These are phyloP conservation scores for Beauveria rudraprayagi DNA, from an alignment of 2,329 filamentous ascomycete species.

Conservation along the genomic window DNA sequence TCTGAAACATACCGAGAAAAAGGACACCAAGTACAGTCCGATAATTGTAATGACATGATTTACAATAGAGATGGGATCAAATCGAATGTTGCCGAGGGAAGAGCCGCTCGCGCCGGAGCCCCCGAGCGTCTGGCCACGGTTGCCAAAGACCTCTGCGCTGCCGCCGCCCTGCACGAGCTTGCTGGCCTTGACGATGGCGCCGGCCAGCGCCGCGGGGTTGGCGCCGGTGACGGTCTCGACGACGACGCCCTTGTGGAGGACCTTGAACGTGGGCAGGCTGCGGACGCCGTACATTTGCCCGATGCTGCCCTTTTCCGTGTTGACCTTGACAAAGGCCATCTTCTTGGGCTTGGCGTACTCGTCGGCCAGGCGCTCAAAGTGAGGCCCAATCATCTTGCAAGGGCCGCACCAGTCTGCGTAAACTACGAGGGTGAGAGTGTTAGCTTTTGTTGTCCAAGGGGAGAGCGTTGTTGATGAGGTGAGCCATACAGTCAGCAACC, in stretches of 20 bases:
- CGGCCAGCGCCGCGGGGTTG: slow-evolving; percentile 65
- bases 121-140: slow-evolving; percentile 51
- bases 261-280: slow-evolving; percentile 90
- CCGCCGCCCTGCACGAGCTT: slow-evolving; percentile 39
- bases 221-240: slow-evolving; percentile 75
- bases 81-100: slow-evolving; percentile 13
- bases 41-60: slow-evolving; percentile 46
- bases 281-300: slow-evolving; percentile 69
- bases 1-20: slow-evolving; percentile 47
- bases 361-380: slow-evolving; percentile 74
- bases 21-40: slow-evolving; percentile 52
- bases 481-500: slow-evolving; percentile 10
- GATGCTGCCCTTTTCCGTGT: slow-evolving; percentile 73
- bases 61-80: slow-evolving; percentile 37
- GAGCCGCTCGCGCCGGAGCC: slow-evolving; percentile 21
- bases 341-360: slow-evolving; percentile 73
- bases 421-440: slow-evolving; percentile 45
- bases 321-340: slow-evolving; percentile 86
- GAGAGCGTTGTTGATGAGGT: not conserved
- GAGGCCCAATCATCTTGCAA: slow-evolving; percentile 85
- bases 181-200: slow-evolving; percentile 64
- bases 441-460: slow-evolving; percentile 14
- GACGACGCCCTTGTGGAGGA: slow-evolving; percentile 69
- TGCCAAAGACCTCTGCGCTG: slow-evolving; percentile 40
- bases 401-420: slow-evolving; percentile 94